Base-by-base conservation (phyloP, 169 alveolate genomes). In the Cryptosporidium xiaoi region DNA sequence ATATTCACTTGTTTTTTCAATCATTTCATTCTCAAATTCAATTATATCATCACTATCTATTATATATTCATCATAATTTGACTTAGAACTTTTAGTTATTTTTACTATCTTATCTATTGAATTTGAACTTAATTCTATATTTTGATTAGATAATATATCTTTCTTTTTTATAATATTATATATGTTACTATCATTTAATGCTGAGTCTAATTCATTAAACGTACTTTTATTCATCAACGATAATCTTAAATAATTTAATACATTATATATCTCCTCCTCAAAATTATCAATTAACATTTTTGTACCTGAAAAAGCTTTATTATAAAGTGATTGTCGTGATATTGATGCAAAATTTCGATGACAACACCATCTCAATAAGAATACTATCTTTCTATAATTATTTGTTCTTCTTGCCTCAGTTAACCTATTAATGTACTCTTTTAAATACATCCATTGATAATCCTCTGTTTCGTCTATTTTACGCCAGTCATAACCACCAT, bases 261-360 rank as follows among this genome's bases (percentile, higher is more conserved):
- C 71, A 48, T 62, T 62, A 15, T 40, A 51, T 44, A 77, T 77
- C 29, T 77, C 87, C 4, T 44, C 71, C 65, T 77, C 87, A 77
- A 77, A 77, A 8, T 77, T 66, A 27, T 77, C 87, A 55, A 77
- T 77, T 48, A 77, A 24, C 12, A 60, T 77, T 27, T 77, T 77
- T n/a, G 87, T 77, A 4, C 87, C 87, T 4, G 77, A 77, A 62
- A 77, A 77, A 18, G 87, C 87, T 34, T 77, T 77, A 62, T 77
- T 62, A 27, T 77, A 77, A n/a, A 77, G 53, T 3, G 65, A 55
- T 48, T 66, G 83, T 3, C 51, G 36, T 46, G 83, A 71, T 24
- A 71, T 67, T n/a, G 83, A 67, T 16, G 90, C 90, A 83, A 83
- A 83, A 31, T 83, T 83, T 24, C 84, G 7, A 62, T 65, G 60